A percentile compares a stretch with the other conserved stretches of the same genome.
Conservation (phyloP, 2,329 filamentous ascomycete genomes). For the Cercospora beticola region DNA sequence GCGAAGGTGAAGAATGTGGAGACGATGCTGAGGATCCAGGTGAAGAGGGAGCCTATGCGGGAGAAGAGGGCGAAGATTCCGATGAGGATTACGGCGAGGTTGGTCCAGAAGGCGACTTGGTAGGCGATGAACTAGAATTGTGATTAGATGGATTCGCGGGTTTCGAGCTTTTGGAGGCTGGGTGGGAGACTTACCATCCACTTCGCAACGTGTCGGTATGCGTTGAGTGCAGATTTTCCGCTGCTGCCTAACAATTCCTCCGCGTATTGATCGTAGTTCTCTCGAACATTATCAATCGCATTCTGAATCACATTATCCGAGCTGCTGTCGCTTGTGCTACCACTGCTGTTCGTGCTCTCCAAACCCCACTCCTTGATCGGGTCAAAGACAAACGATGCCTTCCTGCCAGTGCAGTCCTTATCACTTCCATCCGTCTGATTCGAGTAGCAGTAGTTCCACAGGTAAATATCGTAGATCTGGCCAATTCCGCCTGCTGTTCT, state of each 20-base stretch:
- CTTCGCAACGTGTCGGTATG: conserved; percentile 70
- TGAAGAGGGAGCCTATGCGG: conserved; percentile 76
- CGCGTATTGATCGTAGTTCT: conserved; percentile 44
- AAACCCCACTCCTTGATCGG: conserved; percentile 66
- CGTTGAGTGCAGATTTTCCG: conserved; percentile 65
- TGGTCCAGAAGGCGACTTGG: conserved; percentile 68
- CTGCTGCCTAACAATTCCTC: conserved; percentile 60
- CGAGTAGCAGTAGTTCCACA: conserved; percentile 82
- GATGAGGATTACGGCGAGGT: conserved; percentile 69
- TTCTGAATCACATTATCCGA: conserved; percentile 36
- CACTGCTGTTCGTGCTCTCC: conserved; percentile 48
- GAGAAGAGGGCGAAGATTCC: conserved; percentile 83
- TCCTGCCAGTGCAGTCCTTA: conserved; percentile 65
- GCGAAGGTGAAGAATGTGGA: conserved; percentile 59
- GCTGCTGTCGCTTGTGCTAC: conserved; percentile 16
- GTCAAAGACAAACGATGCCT: conserved; percentile 75
- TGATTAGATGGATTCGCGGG: no score
- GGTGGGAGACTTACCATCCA: conserved; percentile 60
- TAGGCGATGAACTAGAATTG: conserved; percentile 54
- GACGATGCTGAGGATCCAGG: conserved; percentile 69
- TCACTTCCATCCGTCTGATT: conserved; percentile 50
- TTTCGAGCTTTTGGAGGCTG: no score
- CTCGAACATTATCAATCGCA: conserved; percentile 50
- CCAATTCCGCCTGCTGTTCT: conserved; percentile 53
- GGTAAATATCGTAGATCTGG: conserved; percentile 75